Evolutionary conservation across 352 stramenopile genomes (phyloP), one percentile per base, ranked within the genome.

Genomic region (Phytopythium oedochilum): DNA sequence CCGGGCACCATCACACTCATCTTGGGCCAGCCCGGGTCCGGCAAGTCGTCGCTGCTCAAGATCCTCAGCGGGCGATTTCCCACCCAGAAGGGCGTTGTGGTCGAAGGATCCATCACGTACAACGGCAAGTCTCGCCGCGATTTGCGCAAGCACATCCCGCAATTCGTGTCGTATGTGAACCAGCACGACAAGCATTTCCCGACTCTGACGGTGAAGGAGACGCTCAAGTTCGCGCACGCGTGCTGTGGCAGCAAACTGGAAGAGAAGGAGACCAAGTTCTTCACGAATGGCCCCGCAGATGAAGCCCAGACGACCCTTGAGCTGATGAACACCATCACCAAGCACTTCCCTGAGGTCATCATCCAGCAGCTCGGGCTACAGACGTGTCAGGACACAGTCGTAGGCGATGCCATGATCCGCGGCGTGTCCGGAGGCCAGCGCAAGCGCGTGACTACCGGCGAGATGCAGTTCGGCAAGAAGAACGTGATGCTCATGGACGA

Each of bases 401-500:
- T 92, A 0, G 83, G 83, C 22, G 60, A 89, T 38, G 71, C 60
- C 2, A 63, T 91, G 14, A 42, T 63, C 6, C 67, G 75, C 11
- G 76, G 76, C 26, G 60, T 88, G 12, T 84, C 71, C 22, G 76
- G 76, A 11, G 76, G 76, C 6, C 71, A 97, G 59, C 83, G 79
- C 35, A 96, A 96, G 57, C 69, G 87, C 11, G 61, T 69, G 8
- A 69, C 61, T 11, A 64, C 58, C 17, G 78, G 75, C 15, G 86
- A 87, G 48, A 89, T 96, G 61, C 57, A 95, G 38, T 82, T 92
- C 46, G 70, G 71, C 29, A 57, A 64, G 32, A 67, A 74, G 52
- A 71, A 69, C 42, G 70, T 95, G 22, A 55, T 78, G 18, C 78
- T 88, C 43, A 75, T 76, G 56, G 90, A 97, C 64, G 79, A 93